Evolutionary conservation across 2,329 filamentous ascomycete species (phyloP), one percentile per base, ranked within the genome.

Genomic region (Camillea tinctor): DNA sequence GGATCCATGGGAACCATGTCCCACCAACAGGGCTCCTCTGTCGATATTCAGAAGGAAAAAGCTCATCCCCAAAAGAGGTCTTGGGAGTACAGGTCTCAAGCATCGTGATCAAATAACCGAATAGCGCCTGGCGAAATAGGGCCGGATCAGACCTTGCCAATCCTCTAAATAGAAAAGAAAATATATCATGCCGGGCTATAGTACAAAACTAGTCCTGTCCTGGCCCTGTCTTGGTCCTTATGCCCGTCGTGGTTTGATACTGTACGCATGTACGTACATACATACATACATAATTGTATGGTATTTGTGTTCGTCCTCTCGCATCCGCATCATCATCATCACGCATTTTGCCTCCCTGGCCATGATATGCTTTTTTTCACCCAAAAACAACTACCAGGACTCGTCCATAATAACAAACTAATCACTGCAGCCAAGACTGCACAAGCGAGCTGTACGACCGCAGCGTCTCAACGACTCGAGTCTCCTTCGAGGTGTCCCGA

Each of bases 101-200:
- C 54, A 51, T 56, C 54, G 54, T 51, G 44, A 50, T 50, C 48
- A 36, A n/a, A 51, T 50, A 56, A 17, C 24, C 44, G 54, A 50
- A 50, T 50, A 51, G 54, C 54, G 54, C 24, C 23, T 26, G 22
- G 20, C 21, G 22, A 53, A 23, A 24, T 26, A 24, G 24, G 22
- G 51, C 51, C 21, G 36, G 36, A 44, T 44, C 36, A 44, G 36
- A 44, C 36, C 36, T 44, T 44, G 36, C 36, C 13, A 44, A 44
- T n/a, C 36, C 36, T 44, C 36, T 2, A 44, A 44, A 44, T 44
- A 44, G 36, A 44, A 15, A 44, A 44, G 36, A 17, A 44, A n/a
- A 44, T 44, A 44, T 44, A 44, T 44, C 36, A 44, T 44, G 36
- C 36, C 17, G 17, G 36, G 15, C 17, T 44, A 44, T 44, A 44